phyloP scores from a whole-genome alignment of 768 basidiomycete species.

The Lentinula guzmanii region DNA sequence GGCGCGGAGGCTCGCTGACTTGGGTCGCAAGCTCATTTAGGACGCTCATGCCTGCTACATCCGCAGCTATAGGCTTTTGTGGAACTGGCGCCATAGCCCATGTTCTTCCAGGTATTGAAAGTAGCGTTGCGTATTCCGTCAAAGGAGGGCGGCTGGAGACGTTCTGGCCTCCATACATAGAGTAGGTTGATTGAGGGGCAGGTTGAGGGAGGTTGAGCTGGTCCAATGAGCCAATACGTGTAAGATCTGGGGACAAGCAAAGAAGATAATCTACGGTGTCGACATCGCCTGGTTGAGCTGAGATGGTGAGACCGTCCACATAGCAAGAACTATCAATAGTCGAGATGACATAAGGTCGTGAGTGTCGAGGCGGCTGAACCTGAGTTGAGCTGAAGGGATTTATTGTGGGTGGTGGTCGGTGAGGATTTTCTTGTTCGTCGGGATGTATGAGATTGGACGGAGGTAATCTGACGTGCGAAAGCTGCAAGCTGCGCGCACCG shows the following conservation, averaged over 20 bases:
- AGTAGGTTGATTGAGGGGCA: conserved; percentile 29
- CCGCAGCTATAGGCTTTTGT: conserved; percentile 17
- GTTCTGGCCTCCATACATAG: conserved; percentile 31
- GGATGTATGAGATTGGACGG: conserved; percentile 73
- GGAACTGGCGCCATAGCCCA: conserved; percentile 74
- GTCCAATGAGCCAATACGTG: conserved; percentile 63
- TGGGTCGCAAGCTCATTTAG: conserved; percentile 82
- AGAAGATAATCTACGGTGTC: conserved; percentile 72
- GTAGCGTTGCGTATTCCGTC: conserved; percentile 69
- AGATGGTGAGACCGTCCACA: conserved; percentile 58
- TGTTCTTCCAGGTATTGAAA: conserved; percentile 77
- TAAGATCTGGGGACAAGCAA: conserved; percentile 71
- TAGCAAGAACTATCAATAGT: conserved; percentile 61
- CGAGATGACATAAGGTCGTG: conserved; percentile 55
- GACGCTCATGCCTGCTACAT: conserved; percentile 35
- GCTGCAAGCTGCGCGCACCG: conserved; percentile 45
- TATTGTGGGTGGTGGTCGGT: conserved; percentile 30
- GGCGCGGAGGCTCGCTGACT: conserved; percentile 64
- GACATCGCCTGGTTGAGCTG: conserved; percentile 68
- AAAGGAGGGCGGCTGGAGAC: conserved; percentile 50
- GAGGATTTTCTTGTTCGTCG: conserved; percentile 54
- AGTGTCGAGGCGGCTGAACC: conserved; percentile 34
- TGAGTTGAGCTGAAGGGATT: conserved; percentile 46
- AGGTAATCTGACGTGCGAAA: conserved; percentile 76
- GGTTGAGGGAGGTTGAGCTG: conserved; percentile 49